These are phyloP conservation scores for Wickerhamiella azymoides DNA, from an alignment of 805 yeast species.

Conservation along the genomic window DNA sequence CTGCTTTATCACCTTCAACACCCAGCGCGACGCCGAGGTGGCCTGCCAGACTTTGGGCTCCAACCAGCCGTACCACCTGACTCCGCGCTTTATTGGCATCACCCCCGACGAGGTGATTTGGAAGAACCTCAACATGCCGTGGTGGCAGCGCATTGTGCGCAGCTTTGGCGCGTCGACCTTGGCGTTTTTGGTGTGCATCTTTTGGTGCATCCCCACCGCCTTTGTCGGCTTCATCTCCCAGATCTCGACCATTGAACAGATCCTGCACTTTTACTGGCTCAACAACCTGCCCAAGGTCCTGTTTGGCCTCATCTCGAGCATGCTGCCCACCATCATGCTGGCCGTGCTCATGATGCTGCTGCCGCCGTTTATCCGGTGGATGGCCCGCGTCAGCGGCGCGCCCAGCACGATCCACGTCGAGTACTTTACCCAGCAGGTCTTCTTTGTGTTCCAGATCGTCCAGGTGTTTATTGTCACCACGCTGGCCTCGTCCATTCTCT, in stretches of 20 bases:
- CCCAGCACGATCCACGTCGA: constrained; percentile 63
- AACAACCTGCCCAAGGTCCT: constrained; percentile 54
- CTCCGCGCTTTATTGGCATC: constrained; percentile 42
- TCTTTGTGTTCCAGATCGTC: constrained; percentile 77
- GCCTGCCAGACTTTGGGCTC: constrained; percentile 66
- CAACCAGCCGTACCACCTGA: constrained; percentile 30
- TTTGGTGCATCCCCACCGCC: constrained; percentile 97
- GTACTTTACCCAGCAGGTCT: constrained; percentile 75
- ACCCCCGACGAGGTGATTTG: constrained; percentile 77
- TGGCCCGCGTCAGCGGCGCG: constrained; percentile 64
- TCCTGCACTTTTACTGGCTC: constrained; percentile 39
- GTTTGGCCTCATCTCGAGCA: constrained; percentile 75
- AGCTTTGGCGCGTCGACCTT: constrained; percentile 40
- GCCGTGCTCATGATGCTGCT: constrained; percentile 73
- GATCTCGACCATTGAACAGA: constrained; percentile 38
- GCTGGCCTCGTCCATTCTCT: constrained; percentile 65
- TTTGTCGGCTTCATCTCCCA: constrained; percentile 91
- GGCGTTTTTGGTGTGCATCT: constrained; percentile 57
- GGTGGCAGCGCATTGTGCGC: constrained; percentile 44
- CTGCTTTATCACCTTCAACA: constrained; percentile 66
- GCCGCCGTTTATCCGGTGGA: constrained; percentile 66
- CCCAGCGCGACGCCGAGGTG: constrained; percentile 76
- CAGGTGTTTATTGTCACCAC: constrained; percentile 81
- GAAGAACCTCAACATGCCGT: constrained; percentile 53
- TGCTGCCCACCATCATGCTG: constrained; percentile 71